Evolutionary conservation across 768 basidiomycete genomes (phyloP).

Genomic region (Mycena albidolilacea): DNA sequence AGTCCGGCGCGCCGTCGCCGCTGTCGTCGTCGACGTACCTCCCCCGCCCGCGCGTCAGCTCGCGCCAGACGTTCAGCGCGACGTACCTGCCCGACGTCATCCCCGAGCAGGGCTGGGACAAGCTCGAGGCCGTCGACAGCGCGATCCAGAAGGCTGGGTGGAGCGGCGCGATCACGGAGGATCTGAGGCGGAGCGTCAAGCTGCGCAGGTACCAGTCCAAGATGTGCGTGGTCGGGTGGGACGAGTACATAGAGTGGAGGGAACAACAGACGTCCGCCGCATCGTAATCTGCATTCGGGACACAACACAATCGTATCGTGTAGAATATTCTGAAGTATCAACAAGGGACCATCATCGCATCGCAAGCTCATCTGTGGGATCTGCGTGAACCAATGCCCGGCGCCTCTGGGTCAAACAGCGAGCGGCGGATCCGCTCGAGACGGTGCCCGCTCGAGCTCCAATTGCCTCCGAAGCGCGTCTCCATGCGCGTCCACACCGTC

Average conservation of each 20-base stretch:
- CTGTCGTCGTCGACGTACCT: conserved; percentile 76
- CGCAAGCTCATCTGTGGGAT: conserved; percentile 13
- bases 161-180: conserved; percentile 86
- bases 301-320: conserved; percentile 12
- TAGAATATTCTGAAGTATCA: conserved; percentile 32
- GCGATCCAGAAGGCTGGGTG: conserved; percentile 96
- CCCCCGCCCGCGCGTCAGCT: conserved; percentile 61
- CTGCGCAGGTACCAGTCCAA: conserved; percentile 89
- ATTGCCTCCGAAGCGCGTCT: conserved; percentile 64
- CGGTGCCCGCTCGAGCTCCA: conserved; percentile 64
- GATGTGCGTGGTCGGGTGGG: conserved; percentile 77
- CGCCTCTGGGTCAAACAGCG: conserved; percentile 47
- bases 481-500: conserved; percentile 69
- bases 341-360: conserved; percentile 9
- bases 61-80: conserved; percentile 79
- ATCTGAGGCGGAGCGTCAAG: conserved; percentile 80
- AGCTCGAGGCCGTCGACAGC: conserved; percentile 90
- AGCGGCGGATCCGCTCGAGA: conserved; percentile 55
- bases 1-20: conserved; percentile 79
- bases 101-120: conserved; percentile 94
- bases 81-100: conserved; percentile 96
- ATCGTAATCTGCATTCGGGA: background rate
- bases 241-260: conserved; percentile 86
- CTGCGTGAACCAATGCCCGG: background rate
- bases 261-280: conserved; percentile 49